Conservation (phyloP, 2,329 filamentous ascomycete species). For the Penicillium sp. region DNA sequence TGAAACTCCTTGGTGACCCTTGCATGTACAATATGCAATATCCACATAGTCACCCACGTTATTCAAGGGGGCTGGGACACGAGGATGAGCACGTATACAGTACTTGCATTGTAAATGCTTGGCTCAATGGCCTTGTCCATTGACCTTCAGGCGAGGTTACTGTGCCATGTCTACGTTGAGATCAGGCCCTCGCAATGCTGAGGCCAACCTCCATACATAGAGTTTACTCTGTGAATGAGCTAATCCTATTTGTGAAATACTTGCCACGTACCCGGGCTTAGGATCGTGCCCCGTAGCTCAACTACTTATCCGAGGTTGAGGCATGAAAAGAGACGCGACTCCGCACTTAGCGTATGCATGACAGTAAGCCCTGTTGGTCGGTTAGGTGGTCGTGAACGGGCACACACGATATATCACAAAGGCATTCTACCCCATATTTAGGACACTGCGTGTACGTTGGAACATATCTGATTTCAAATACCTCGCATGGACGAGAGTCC, state of each 20-base stretch:
- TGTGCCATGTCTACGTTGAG: background rate
- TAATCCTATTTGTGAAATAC: no score
- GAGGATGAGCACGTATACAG: background rate
- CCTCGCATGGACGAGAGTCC: no score
- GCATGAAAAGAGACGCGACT: background rate
- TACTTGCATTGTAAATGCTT: background rate
- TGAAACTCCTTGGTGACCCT: background rate
- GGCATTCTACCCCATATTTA: no score
- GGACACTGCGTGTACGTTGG: no score
- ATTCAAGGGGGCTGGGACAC: background rate
- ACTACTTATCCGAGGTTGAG: background rate
- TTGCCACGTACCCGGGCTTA: background rate
- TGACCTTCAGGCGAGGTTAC: background rate
- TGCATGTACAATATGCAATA: background rate
- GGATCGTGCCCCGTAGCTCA: background rate
- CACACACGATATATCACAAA: background rate
- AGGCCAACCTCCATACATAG: no score
- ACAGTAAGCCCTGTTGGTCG: background rate
- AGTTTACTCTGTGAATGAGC: no score
- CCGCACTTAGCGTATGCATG: background rate
- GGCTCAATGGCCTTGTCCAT: background rate
- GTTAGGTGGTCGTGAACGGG: background rate
- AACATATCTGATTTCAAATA: no score
- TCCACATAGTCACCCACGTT: background rate
- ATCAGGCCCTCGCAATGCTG: no score